These are phyloP conservation scores for Coccomyxa subellipsoidea DNA, from an alignment of 163 green algal species.

Conservation along the genomic window DNA sequence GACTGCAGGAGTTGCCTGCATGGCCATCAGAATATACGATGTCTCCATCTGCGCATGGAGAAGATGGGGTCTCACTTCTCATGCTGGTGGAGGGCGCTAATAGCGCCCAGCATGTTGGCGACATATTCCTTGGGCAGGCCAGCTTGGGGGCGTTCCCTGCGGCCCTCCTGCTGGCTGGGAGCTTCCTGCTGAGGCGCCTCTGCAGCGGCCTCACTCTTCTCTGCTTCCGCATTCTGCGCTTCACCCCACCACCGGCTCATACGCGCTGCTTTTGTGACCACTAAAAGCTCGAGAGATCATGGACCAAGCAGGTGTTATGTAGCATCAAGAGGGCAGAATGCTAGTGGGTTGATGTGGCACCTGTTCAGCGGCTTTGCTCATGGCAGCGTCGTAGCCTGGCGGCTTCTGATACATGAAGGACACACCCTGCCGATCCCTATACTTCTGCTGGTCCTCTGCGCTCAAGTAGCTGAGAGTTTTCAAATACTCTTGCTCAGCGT, in stretches of 20 bases:
- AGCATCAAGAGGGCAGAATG: too few species aligned
- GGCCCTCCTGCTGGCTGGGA: background rate
- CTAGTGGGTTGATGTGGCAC: background rate
- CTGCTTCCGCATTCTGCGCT: constrained; percentile 23
- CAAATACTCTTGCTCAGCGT: constrained; percentile 73
- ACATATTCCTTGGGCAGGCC: constrained; percentile 39
- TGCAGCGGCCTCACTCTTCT: background rate
- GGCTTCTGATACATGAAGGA: constrained; percentile 62
- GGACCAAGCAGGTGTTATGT: too few species aligned
- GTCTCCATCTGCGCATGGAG: too few species aligned
- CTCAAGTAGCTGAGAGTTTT: constrained; percentile 64
- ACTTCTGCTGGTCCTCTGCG: constrained; percentile 54
- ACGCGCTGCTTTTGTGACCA: background rate
- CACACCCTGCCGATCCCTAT: constrained; percentile 50
- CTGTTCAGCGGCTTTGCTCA: constrained; percentile 8
- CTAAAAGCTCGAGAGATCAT: too few species aligned
- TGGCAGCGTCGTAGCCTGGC: constrained; percentile 55
- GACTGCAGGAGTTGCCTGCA: too few species aligned
- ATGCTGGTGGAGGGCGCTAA: constrained; percentile 40
- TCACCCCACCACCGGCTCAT: background rate
- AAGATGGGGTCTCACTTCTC: constrained; percentile 32
- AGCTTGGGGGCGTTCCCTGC: background rate
- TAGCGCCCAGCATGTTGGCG: constrained; percentile 56
- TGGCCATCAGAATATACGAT: too few species aligned
- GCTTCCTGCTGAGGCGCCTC: constrained; percentile 12